Evolutionary conservation across 164 flowering plant species (phyloP).

Genomic region (Annona cherimola): DNA sequence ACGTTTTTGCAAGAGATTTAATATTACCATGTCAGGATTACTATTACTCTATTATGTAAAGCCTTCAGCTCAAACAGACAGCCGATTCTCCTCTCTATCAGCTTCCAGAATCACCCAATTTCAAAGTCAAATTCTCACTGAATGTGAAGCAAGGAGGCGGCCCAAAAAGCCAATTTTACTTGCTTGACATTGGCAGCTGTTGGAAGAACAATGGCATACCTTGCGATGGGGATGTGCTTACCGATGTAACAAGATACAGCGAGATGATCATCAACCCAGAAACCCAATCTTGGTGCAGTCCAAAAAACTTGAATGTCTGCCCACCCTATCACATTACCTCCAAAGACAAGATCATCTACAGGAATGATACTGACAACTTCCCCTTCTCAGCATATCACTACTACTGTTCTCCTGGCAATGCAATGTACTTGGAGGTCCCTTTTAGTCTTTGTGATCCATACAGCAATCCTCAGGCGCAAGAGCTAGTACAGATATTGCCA

Average conservation of each 20-base stretch:
- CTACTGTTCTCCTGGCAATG: slow-evolving; percentile 72
- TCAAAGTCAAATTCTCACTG: slow-evolving; percentile 55
- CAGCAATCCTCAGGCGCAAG: slow-evolving; percentile 85
- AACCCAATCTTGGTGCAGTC: slow-evolving; percentile 55
- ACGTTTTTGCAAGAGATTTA: too few species aligned
- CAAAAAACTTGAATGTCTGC: slow-evolving; percentile 33
- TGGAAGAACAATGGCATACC: slow-evolving; percentile 75
- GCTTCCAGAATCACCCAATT: slow-evolving; percentile 73
- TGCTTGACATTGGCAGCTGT: slow-evolving; percentile 72
- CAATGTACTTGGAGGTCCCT: slow-evolving; percentile 43
- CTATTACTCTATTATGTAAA: too few species aligned
- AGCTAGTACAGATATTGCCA: slow-evolving; percentile 66
- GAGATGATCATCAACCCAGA: slow-evolving; percentile 85
- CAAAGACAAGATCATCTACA: slow-evolving; percentile 32
- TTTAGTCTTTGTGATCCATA: slow-evolving; percentile 67
- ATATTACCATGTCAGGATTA: too few species aligned
- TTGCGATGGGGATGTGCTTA: slow-evolving; percentile 62
- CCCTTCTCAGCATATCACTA: slow-evolving; percentile 72
- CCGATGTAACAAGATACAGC: slow-evolving; percentile 74
- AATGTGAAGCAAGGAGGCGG: slow-evolving; percentile 76
- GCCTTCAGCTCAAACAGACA: neutral
- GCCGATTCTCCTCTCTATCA: slow-evolving; percentile 14
- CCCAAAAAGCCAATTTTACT: slow-evolving; percentile 71
- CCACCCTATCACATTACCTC: slow-evolving; percentile 68
- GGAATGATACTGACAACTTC: slow-evolving; percentile 55